Conservation (phyloP, 2,329 filamentous ascomycete species). For the Microdochium nivale region DNA sequence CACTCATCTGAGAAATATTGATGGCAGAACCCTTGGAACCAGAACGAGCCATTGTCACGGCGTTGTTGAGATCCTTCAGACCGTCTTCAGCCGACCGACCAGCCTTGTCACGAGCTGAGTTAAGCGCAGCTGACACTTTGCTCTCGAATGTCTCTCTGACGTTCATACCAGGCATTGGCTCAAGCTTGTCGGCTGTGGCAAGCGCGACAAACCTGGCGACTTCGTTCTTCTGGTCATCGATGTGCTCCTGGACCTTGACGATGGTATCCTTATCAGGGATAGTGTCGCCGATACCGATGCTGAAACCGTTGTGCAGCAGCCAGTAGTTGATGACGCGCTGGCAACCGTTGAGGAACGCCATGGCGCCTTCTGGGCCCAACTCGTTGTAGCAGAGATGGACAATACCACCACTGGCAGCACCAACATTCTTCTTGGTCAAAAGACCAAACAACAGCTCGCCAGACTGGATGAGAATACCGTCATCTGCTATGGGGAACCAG, state of each 20-base stretch:
- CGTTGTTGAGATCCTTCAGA: slow-evolving; percentile 93
- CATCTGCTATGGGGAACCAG: slow-evolving; percentile 57
- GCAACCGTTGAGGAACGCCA: slow-evolving; percentile 92
- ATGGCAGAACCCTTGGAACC: slow-evolving; percentile 98
- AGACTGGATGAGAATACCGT: slow-evolving; percentile 72
- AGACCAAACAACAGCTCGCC: slow-evolving; percentile 88
- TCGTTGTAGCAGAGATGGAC: slow-evolving; percentile 97
- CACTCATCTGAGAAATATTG: slow-evolving; percentile 99
- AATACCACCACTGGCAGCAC: slow-evolving; percentile 82
- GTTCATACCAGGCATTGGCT: slow-evolving; percentile 96
- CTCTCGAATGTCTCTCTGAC: slow-evolving; percentile 97
- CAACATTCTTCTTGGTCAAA: slow-evolving; percentile 88
- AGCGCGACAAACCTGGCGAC: slow-evolving; percentile 66
- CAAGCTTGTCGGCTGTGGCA: slow-evolving; percentile 80
- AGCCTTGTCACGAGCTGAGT: slow-evolving; percentile 92
- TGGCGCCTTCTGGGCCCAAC: slow-evolving; percentile 73
- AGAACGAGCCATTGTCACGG: slow-evolving; percentile 90
- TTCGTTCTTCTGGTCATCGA: slow-evolving; percentile 72
- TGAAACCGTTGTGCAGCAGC: slow-evolving; percentile 93
- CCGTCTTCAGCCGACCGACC: slow-evolving; percentile 87
- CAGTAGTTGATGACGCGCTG: slow-evolving; percentile 96
- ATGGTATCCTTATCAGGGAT: slow-evolving; percentile 86
- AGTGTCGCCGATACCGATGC: slow-evolving; percentile 96
- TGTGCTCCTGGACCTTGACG: slow-evolving; percentile 71
- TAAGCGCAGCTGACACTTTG: slow-evolving; percentile 88